phyloP scores from a whole-genome alignment of 106 monocot species.

The Dendrobium officinale region DNA sequence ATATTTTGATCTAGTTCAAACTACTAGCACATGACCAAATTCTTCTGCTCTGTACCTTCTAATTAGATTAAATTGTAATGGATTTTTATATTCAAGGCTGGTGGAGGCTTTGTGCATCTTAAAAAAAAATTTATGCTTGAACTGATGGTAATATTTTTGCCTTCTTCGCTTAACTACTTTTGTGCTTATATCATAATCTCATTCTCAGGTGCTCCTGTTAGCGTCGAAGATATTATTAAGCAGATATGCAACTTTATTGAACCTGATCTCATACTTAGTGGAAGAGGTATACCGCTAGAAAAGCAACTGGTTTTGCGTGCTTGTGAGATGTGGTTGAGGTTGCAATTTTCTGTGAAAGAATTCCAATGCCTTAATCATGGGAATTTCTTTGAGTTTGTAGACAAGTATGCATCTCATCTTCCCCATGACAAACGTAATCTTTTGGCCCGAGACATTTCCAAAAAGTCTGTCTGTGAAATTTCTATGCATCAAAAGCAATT shows the following conservation, averaged over 20 bases:
- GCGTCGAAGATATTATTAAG: conserved; percentile 31
- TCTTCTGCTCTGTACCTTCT: no score
- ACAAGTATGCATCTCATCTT: conserved; percentile 22
- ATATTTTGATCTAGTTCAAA: no score
- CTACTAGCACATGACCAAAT: no score
- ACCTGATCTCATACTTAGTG: background rate
- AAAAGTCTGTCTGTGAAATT: conserved; percentile 15
- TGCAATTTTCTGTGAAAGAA: conserved; percentile 28
- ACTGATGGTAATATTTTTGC: no score
- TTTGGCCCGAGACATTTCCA: background rate
- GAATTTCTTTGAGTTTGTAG: conserved; percentile 39
- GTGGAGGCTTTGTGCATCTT: no score
- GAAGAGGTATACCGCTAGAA: conserved; percentile 7
- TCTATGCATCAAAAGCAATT: conserved; percentile 35
- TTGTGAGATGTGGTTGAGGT: conserved; percentile 40
- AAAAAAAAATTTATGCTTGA: no score
- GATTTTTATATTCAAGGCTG: no score
- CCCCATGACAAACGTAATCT: conserved; percentile 19
- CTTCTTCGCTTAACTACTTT: no score
- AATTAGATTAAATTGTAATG: no score
- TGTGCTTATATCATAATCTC: no score
- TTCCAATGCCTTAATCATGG: conserved; percentile 47
- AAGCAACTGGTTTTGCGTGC: conserved; percentile 17
- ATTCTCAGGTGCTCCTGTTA: conserved; percentile 1
- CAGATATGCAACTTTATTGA: conserved; percentile 25